Evolutionary conservation across 805 yeast species (phyloP), one percentile per base, ranked within the genome.

Genomic region (Candida gorgasii): DNA sequence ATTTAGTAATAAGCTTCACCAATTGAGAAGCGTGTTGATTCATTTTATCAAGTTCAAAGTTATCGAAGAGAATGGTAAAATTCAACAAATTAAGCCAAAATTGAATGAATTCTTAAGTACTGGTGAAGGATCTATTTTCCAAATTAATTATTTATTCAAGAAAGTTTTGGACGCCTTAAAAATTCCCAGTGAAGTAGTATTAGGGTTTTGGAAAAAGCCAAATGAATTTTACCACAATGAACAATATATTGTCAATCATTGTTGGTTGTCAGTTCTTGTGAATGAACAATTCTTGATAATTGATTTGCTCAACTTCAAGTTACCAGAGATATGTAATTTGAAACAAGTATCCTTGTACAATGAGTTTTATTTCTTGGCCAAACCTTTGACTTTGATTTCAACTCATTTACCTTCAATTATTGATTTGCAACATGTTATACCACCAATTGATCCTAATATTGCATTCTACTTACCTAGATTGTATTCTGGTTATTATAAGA

Each of bases 321-420:
- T 58, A 40, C 65, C 58, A 18, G 49, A 53, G 18, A 54, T 55
- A 37, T 70, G 70, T 43, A 71, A 62, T 48, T 47, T 67, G 23
- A 54, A 55, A 13, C 51, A 52, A 27, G 36, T 46, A n/a, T 18
- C 48, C 30, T 50, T 53, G 16, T 50, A 59, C 19, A 75, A 79
- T 45, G 76, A 79, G 38, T 84, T 80, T 56, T 93, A 87, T 61
- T 92, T 90, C 63, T 62, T 93, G 46, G 69, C 86, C 2, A 79
- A 82, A 50, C 99, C 99, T 1, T 63, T 82, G 42, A 78, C 81
- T 43, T 58, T 89, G 31, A 78, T 93, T 12, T 84, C 84, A 48
- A 86, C 97, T 0, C 99, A 93, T 61, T 80, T 89, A 36, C 98
- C 99, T 11, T 73, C 80, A 13, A 80, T 80, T 44, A 79, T 79